These are phyloP conservation scores for Lentinula sp. DNA, from an alignment of 768 basidiomycete species.

Conservation along the genomic window DNA sequence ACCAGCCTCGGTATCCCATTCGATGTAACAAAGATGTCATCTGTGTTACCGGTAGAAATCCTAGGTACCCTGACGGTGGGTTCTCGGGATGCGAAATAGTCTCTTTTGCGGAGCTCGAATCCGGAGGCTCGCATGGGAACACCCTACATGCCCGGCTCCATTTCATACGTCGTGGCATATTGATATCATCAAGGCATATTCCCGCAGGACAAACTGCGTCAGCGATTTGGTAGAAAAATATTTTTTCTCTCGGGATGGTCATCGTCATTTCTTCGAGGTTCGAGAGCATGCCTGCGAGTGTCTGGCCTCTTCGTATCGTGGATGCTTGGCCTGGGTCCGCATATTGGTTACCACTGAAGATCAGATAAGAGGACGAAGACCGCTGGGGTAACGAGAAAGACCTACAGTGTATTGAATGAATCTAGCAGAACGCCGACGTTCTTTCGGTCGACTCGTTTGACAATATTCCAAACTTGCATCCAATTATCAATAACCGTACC, in stretches of 20 bases:
- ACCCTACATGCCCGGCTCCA: slow-evolving; percentile 33
- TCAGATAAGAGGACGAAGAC: not conserved
- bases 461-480: slow-evolving; percentile 31
- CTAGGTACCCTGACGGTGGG: slow-evolving; percentile 11
- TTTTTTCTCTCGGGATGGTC: slow-evolving; percentile 26
- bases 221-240: slow-evolving; percentile 34
- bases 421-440: slow-evolving; percentile 32
- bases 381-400: not conserved
- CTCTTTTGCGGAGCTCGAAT: not conserved
- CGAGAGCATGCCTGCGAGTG: slow-evolving; percentile 12
- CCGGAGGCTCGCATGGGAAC: slow-evolving; percentile 26
- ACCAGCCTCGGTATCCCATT: slow-evolving; percentile 28
- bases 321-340: slow-evolving; percentile 24
- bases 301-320: slow-evolving; percentile 14
- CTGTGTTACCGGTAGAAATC: slow-evolving; percentile 28
- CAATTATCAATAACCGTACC: slow-evolving; percentile 26
- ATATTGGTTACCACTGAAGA: slow-evolving; percentile 26
- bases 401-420: slow-evolving; percentile 27
- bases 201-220: slow-evolving; percentile 22
- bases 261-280: slow-evolving; percentile 21
- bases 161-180: slow-evolving; percentile 22
- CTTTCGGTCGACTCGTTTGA: slow-evolving; percentile 22
- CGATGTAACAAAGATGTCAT: slow-evolving; percentile 23
- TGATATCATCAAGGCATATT: slow-evolving; percentile 12
- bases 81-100: slow-evolving; percentile 3